Conservation (phyloP, 169 alveolate genomes). For the Plasmodium cynomolgi region DNA sequence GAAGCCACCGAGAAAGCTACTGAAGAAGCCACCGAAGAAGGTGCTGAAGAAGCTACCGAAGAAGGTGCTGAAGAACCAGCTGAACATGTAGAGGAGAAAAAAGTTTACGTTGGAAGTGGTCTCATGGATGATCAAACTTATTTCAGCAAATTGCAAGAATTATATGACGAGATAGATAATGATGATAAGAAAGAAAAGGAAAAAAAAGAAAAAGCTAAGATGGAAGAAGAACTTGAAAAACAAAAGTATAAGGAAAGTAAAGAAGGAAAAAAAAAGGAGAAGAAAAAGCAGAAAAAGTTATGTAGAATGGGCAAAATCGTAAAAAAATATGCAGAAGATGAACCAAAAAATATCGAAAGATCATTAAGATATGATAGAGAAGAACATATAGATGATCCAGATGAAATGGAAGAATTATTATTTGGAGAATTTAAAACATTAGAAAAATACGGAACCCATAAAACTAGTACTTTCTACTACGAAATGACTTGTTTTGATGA, state of each 20-base stretch:
- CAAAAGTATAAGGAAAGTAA: background rate
- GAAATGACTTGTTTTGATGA: slow-evolving; percentile 4
- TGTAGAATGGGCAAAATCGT: background rate
- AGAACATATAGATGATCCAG: background rate
- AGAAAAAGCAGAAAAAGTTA: background rate
- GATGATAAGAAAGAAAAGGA: background rate
- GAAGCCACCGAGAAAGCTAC: background rate
- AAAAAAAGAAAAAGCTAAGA: background rate
- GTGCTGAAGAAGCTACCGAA: background rate
- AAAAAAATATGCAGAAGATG: background rate
- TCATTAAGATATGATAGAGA: background rate
- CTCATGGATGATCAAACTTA: background rate
- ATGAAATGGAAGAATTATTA: background rate
- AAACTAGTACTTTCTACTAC: background rate
- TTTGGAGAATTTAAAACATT: background rate
- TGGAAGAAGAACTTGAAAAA: background rate
- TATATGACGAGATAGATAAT: background rate
- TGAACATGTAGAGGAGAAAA: background rate
- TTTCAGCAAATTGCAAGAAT: background rate
- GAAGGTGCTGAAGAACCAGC: background rate
- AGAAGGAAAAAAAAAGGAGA: background rate
- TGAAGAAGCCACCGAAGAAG: background rate
- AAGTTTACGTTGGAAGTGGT: background rate
- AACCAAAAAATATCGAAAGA: background rate
- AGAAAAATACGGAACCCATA: background rate